These are phyloP conservation scores for Kazachstania sp. DNA, from an alignment of 1,139 yeast species.

Conservation along the genomic window DNA sequence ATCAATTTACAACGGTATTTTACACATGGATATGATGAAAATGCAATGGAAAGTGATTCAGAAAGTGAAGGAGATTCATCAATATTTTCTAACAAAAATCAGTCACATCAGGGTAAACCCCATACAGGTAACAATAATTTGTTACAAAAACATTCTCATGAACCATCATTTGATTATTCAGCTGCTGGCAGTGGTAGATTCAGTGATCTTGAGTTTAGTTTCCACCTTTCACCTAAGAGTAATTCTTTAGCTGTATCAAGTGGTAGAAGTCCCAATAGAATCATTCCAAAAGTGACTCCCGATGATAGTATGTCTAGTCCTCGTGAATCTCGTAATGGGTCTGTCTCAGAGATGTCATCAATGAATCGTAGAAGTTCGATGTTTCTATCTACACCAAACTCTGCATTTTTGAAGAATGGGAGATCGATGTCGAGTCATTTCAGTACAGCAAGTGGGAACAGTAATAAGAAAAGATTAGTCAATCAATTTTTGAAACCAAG, in stretches of 20 bases:
- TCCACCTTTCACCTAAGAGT: neutral
- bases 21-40: neutral
- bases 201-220: conserved; percentile 10
- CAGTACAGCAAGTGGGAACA: neutral
- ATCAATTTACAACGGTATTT: neutral
- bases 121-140: too few relatives aligned
- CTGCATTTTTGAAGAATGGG: neutral
- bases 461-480: conserved; percentile 20
- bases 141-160: neutral
- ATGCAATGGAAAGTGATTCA: conserved; percentile 1
- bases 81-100: neutral
- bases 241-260: neutral
- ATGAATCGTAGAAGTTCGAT: neutral
- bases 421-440: conserved; percentile 4
- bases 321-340: neutral
- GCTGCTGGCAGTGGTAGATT: conserved; percentile 13
- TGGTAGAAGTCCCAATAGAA: neutral
- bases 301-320: neutral
- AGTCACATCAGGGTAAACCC: neutral
- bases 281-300: neutral
- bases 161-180: conserved; percentile 1
- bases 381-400: conserved; percentile 2
- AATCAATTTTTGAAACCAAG: conserved; percentile 17
- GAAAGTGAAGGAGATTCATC: neutral
- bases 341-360: neutral